Evolutionary conservation across 108 stramenopile species (phyloP).

Genomic region (Nitzschia putrida): DNA sequence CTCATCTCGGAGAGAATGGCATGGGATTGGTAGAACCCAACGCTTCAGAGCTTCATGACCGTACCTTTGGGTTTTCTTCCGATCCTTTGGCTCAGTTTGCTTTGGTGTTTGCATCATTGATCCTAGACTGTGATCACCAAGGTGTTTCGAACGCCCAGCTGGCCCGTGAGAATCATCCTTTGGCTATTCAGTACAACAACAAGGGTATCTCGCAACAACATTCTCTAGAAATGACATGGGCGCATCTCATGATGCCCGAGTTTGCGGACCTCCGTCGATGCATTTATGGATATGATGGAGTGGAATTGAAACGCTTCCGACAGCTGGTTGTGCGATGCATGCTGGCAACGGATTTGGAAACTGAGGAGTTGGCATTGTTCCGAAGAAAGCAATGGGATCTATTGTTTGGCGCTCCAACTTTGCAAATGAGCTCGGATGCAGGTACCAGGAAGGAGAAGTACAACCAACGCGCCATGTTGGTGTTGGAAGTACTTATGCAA

Average conservation of each 20-base stretch:
- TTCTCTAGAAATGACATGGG: slow-evolving; percentile 34
- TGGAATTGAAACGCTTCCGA: slow-evolving; percentile 35
- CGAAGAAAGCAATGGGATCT: slow-evolving; percentile 45
- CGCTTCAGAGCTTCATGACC: background rate
- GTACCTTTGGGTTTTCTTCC: slow-evolving; percentile 38
- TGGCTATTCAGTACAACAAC: slow-evolving; percentile 35
- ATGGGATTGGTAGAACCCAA: background rate
- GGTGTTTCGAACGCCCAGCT: slow-evolving; percentile 46
- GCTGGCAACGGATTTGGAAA: slow-evolving; percentile 42
- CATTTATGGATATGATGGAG: slow-evolving; percentile 28
- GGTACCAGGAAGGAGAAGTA: slow-evolving; percentile 3
- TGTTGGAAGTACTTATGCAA: slow-evolving; percentile 47
- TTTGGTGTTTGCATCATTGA: slow-evolving; percentile 43
- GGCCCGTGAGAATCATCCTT: slow-evolving; percentile 25
- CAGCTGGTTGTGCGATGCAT: slow-evolving; percentile 42
- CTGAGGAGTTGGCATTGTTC: slow-evolving; percentile 25
- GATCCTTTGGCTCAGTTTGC: slow-evolving; percentile 50
- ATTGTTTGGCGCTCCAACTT: slow-evolving; percentile 21
- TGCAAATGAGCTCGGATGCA: background rate
- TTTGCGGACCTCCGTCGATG: slow-evolving; percentile 25
- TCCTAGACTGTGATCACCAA: slow-evolving; percentile 43
- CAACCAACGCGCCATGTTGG: slow-evolving; percentile 38
- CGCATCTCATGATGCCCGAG: slow-evolving; percentile 32
- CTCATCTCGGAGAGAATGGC: background rate
- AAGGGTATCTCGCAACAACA: slow-evolving; percentile 36